Evolutionary conservation across 1,139 yeast species (phyloP), one percentile per base, ranked within the genome.

Genomic region (Meyerozyma carpophila): DNA sequence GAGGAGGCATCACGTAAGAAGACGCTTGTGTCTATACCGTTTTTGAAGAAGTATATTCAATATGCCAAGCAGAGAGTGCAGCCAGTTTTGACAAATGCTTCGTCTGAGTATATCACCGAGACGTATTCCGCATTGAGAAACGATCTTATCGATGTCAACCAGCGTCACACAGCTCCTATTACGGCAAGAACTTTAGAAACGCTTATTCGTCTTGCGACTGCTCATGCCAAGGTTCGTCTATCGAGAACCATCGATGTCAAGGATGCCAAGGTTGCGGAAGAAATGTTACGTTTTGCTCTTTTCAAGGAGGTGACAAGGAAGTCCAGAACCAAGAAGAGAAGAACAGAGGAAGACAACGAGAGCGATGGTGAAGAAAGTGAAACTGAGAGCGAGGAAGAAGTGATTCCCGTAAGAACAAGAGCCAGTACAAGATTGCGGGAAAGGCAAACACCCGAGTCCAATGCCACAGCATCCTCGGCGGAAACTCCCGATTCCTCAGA

Each of bases 131-230:
- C 83, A 10, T 74, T 93, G 52, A 79, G 99, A 68, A 90, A 90
- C 59, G 95, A 91, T 55, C 81, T 81, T 44, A 71, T 82, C 43
- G 84, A 81, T 40, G 77, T 73, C 50, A 83, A 82, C 55, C 87
- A 83, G 59, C 78, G 93, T 47, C 82, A 87, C 54, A 90, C 97
- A 3, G 86, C 96, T 1, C 98, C 99, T 34, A 89, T 94, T 52
- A 93, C 99, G 3, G 96, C 98, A 20, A 88, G 99, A 81, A 94
- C 98, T 3, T 73, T 93, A 55, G 99, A 93, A 68, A 93, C 99
- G 0, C 74, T 93, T 54, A 93, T 93, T 62, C 95, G 99, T 73
- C 73, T 93, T 49, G 77, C 98, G 1, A 88, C 98, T 1, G 98
- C 98, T 0, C 99, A 93, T 64, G 98, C 99, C 20, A 93, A 93